phyloP scores from a whole-genome alignment of 2,329 filamentous ascomycete species.

The Xylariomycetidae sp. region DNA sequence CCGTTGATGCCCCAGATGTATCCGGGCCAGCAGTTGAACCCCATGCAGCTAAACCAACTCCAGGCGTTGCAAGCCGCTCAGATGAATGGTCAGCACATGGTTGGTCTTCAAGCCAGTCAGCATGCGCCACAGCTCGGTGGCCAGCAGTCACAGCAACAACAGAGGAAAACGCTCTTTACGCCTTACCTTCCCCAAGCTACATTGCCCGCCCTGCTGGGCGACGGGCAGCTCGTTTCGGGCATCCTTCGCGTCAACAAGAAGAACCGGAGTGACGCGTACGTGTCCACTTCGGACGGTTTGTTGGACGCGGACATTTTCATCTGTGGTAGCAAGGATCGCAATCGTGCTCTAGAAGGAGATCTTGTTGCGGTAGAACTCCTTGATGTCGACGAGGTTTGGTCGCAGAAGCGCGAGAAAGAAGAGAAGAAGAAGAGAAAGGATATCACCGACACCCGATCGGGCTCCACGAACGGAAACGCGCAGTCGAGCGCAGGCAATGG shows the following conservation, averaged over 20 bases:
- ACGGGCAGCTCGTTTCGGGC: constrained; percentile 92
- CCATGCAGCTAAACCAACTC: constrained; percentile 81
- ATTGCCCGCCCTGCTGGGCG: constrained; percentile 79
- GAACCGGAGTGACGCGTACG: constrained; percentile 97
- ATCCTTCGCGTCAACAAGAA: constrained; percentile 99
- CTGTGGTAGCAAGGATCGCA: constrained; percentile 97
- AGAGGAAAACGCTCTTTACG: constrained; percentile 97
- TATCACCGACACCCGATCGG: constrained; percentile 82
- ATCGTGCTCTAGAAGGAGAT: constrained; percentile 92
- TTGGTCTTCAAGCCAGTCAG: constrained; percentile 63
- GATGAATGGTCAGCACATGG: constrained; percentile 69
- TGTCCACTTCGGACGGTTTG: constrained; percentile 79
- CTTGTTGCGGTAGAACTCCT: constrained; percentile 92
- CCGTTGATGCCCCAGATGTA: constrained; percentile 82
- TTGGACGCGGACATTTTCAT: constrained; percentile 99
- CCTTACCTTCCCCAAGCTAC: constrained; percentile 94
- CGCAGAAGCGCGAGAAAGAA: constrained; percentile 97
- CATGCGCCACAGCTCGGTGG: constrained; percentile 62
- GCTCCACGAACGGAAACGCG: constrained; percentile 66
- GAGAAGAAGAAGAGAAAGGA: constrained; percentile 99
- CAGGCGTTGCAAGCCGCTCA: constrained; percentile 89
- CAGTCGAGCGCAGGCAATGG: constrained; percentile 57
- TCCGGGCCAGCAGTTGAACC: constrained; percentile 76
- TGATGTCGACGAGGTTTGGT: constrained; percentile 97
- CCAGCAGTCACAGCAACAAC: constrained; percentile 73